Base-by-base conservation (phyloP, 1,139 yeast species). In the Hemisphaericaspora subhashii region DNA sequence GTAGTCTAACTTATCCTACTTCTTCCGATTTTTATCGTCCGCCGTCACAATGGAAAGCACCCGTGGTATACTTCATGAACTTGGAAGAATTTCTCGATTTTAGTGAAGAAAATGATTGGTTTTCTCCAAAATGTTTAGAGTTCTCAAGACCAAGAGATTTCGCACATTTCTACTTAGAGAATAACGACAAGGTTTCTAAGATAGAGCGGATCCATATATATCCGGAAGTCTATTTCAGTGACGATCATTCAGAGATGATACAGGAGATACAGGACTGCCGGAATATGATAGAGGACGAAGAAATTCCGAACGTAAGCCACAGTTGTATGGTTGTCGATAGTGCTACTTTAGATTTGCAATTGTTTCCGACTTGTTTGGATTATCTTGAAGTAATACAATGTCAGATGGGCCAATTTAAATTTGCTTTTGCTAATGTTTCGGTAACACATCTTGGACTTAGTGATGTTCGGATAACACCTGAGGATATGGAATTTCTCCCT, bases 81-180 rank as follows among this genome's bases (percentile, higher is more conserved):
- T 29, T 29, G 15, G 32, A 29, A 14, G 32, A 29, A 4, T 17
- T 17, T 18, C 32, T 29, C n/a, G 32, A 29, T 29, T 29, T 29
- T 10, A 14, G 11, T 11, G 23, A 29, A 5, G 20, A n/a, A 4
- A 5, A 18, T 12, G 9, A 23, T 3, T 14, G 11, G 14, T 29
- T 17, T 18, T 11, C 5, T 6, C 32, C 32, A 6, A 8, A 11
- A 17, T 29, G 32, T n/a, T n/a, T 29, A 12, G 32, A 29, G n/a
- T 17, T 29, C 12, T 6, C n/a, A 11, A 17, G 32, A 17, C 32
- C 32, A 8, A 17, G 32, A 11, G 32, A 29, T 18, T 18, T 29
- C 7, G 4, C 3, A 17, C 4, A 8, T 29, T 29, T 8, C 10
- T 17, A 15, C 32, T 11, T n/a, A n/a, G n/a, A n/a, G n/a, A n/a